Percentiles rank a stretch among this genome's conserved stretches.
Conservation (phyloP, 202 grass and related monocot species). For the Hordeum pubiflorum region DNA sequence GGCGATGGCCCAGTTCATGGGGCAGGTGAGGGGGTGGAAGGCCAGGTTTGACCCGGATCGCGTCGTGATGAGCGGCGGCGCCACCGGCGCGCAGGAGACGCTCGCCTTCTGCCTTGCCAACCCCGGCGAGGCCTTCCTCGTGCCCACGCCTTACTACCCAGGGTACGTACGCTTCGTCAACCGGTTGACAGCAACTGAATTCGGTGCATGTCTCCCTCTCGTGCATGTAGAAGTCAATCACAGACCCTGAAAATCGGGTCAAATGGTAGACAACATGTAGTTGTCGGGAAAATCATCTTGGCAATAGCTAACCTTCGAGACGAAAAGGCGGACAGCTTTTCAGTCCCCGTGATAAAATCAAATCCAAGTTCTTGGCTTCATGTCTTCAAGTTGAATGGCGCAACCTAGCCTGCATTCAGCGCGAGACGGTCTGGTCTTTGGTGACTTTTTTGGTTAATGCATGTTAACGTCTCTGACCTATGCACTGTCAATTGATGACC, state of each 20-base stretch:
- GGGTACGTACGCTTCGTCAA: slow-evolving; percentile 60
- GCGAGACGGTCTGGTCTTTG: background rate
- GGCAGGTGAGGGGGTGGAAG: slow-evolving; percentile 67
- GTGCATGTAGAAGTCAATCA: background rate
- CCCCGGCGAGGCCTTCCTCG: slow-evolving; percentile 77
- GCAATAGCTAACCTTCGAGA: background rate
- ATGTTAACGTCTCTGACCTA: background rate
- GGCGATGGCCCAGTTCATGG: slow-evolving; percentile 87
- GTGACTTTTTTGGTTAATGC: background rate
- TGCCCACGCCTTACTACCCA: slow-evolving; percentile 87
- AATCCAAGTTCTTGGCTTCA: background rate
- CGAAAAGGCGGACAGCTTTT: background rate
- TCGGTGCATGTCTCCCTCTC: background rate
- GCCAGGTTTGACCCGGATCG: slow-evolving; percentile 55
- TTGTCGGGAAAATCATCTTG: background rate
- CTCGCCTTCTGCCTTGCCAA: slow-evolving; percentile 97
- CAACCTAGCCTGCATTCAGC: background rate
- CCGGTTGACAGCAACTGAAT: background rate
- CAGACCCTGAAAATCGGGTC: background rate
- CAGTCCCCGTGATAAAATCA: background rate
- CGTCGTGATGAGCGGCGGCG: slow-evolving; percentile 79
- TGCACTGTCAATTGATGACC: background rate
- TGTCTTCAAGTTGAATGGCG: background rate
- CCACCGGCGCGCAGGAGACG: slow-evolving; percentile 73
- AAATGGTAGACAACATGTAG: background rate